Conservation (phyloP, 2,329 filamentous ascomycete genomes). For the Fusarium burgessii region DNA sequence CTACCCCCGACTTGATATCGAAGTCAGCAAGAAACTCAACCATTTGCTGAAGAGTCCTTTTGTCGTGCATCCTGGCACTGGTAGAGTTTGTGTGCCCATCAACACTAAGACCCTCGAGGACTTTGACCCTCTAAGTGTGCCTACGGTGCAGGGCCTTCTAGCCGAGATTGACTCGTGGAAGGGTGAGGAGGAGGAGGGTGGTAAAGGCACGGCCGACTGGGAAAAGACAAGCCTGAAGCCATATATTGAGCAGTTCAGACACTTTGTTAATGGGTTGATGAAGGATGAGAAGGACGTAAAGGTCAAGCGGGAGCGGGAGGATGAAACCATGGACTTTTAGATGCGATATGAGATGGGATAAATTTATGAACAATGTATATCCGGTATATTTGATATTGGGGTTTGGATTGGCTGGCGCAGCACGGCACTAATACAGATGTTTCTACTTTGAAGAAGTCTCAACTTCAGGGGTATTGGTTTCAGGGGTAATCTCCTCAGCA, state of each 20-base stretch:
- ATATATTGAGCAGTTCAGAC: slow-evolving; percentile 89
- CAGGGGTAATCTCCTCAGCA: slow-evolving; percentile 5
- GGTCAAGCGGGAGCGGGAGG: slow-evolving; percentile 68
- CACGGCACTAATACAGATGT: slow-evolving; percentile 30
- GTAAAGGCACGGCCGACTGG: slow-evolving; percentile 77
- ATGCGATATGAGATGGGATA: slow-evolving; percentile 14
- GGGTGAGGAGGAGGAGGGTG: slow-evolving; percentile 53
- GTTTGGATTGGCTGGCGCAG: slow-evolving; percentile 36
- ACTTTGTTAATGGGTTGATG: slow-evolving; percentile 81
- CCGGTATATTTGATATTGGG: slow-evolving; percentile 31
- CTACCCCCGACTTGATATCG: slow-evolving; percentile 95
- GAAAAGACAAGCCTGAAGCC: slow-evolving; percentile 97
- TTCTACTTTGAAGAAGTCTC: slow-evolving; percentile 24
- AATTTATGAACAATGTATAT: slow-evolving; percentile 37
- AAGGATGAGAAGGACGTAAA: slow-evolving; percentile 75
- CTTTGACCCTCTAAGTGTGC: slow-evolving; percentile 90
- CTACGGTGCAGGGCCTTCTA: slow-evolving; percentile 85
- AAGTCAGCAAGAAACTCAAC: slow-evolving; percentile 97
- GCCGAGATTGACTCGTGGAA: slow-evolving; percentile 89
- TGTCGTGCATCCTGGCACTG: slow-evolving; percentile 94
- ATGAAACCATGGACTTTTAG: slow-evolving; percentile 66
- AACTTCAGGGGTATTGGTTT: slow-evolving; percentile 11
- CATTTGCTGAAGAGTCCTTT: slow-evolving; percentile 98
- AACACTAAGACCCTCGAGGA: slow-evolving; percentile 78
- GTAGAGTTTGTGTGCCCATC: slow-evolving; percentile 95